Base-by-base conservation (phyloP, 2,329 filamentous ascomycete species). In the Microdochium bolleyi region DNA sequence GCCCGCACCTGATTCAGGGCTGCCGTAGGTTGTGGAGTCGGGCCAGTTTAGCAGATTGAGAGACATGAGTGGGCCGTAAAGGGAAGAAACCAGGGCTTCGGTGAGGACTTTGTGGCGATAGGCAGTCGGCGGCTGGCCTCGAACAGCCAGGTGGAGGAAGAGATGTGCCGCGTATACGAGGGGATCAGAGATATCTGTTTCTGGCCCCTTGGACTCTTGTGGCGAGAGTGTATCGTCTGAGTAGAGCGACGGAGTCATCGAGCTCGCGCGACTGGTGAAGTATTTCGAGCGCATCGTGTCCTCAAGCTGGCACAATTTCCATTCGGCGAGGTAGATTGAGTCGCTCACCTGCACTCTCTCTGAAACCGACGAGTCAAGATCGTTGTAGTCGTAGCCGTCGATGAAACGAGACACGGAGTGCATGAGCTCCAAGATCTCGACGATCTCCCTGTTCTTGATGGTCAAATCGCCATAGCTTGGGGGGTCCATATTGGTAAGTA, bases 321-420 rank as follows among this genome's bases (percentile, higher is more conserved):
- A 66, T 53, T 67, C 64, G 7, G 62, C 52, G 50, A 65, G 52
- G 50, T 67, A 67, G 24, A 67, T 63, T 8, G 63, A 64, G 51
- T 67, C 61, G 56, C 64, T 65, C 38, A 66, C 58, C 41, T 62
- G 61, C n/a, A 63, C 53, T 46, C 64, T 56, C 21, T 67, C 58
- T 2, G 53, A 56, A 8, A 59, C 63, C 51, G 66, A 61, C 24
- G 55, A 58, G 32, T 62, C 60, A 27, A 67, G 51, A 51, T 63
- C 62, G 21, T 52, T 58, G 50, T 65, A 67, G 56, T 67, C 64
- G 51, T 67, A 68, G 27, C 57, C 56, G 49, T 63, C 62, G 16
- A 67, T 60, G 34, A 64, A 62, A 9, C 61, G 54, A 1, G 63
- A 61, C 14, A 64, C 61, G 4, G 64, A 61, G 46, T 61, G 57